A percentile compares a stretch with the other conserved stretches of the same genome.
Conservation (phyloP, 257 asterid genomes). For the Osmanthus fragrans region DNA sequence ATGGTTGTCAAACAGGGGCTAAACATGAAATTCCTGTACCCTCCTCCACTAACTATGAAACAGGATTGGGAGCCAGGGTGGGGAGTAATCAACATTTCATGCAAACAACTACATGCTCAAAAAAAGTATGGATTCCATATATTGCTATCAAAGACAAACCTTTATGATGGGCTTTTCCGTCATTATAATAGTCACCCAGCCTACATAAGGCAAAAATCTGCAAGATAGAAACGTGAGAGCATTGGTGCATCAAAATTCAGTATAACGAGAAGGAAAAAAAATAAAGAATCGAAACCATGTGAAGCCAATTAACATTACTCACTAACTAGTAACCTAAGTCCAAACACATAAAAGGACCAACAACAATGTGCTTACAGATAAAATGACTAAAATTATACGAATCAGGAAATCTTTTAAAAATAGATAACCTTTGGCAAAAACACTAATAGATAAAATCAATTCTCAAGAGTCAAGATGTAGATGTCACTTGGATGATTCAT, state of each 20-base stretch:
- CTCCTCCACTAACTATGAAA: not conserved
- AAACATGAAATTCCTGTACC: not conserved
- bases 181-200: slow-evolving; percentile 99
- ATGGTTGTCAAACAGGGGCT: too few relatives aligned
- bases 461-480: not conserved
- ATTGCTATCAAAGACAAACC: slow-evolving; percentile 41
- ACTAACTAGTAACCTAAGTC: not conserved
- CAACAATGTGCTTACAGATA: not conserved
- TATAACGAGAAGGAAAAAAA: not conserved
- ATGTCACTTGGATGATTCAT: not conserved
- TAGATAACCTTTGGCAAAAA: not conserved
- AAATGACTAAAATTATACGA: not conserved
- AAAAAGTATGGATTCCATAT: not conserved
- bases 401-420: not conserved
- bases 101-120: not conserved
- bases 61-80: not conserved
- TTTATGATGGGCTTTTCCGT: slow-evolving; percentile 97
- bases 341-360: not conserved
- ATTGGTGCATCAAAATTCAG: slow-evolving; percentile 18
- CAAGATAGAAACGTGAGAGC: slow-evolving; percentile 21
- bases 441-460: not conserved
- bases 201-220: slow-evolving; percentile 97
- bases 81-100: not conserved
- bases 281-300: not conserved
- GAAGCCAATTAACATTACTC: not conserved